A percentile compares a stretch with the other conserved stretches of the same genome.
Evolutionary conservation across 2,329 filamentous ascomycete species (phyloP).

Genomic region (Saccharata proteae): DNA sequence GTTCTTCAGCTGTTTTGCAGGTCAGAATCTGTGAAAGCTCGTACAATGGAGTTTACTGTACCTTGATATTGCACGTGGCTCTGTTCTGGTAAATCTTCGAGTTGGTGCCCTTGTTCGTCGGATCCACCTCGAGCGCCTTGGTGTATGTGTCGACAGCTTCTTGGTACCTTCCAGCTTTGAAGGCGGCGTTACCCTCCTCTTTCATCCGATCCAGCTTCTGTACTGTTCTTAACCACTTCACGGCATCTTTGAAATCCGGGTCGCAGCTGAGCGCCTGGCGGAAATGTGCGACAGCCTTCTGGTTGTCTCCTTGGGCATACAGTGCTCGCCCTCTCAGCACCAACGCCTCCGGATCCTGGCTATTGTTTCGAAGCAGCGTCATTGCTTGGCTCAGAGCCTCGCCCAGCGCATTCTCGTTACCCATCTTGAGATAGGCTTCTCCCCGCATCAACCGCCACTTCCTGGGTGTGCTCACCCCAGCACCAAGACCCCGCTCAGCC

Average conservation of each 20-base stretch:
- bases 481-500: conserved; percentile 68
- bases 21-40: conserved; percentile 6
- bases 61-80: conserved; percentile 66
- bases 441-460: conserved; percentile 92
- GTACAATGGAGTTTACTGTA: conserved; percentile 13
- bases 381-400: conserved; percentile 92
- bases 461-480: conserved; percentile 65
- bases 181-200: conserved; percentile 80
- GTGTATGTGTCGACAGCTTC: conserved; percentile 76
- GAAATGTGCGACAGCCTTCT: conserved; percentile 88
- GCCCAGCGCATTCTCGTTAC: conserved; percentile 73
- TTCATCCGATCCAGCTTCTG: conserved; percentile 90
- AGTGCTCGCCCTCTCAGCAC: conserved; percentile 78
- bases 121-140: conserved; percentile 72
- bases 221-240: conserved; percentile 79
- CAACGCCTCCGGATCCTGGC: conserved; percentile 83
- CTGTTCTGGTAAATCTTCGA: conserved; percentile 91
- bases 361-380: conserved; percentile 72
- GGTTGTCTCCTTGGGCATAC: conserved; percentile 87
- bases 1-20: conserved; percentile 55
- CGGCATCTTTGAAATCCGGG: conserved; percentile 77
- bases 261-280: conserved; percentile 81
- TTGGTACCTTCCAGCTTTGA: conserved; percentile 73
- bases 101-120: conserved; percentile 81
- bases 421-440: conserved; percentile 87